Evolutionary conservation across 495 filamentous ascomycete genomes (phyloP), one percentile per base, ranked within the genome.

Genomic region (Schizothecium vesticola): DNA sequence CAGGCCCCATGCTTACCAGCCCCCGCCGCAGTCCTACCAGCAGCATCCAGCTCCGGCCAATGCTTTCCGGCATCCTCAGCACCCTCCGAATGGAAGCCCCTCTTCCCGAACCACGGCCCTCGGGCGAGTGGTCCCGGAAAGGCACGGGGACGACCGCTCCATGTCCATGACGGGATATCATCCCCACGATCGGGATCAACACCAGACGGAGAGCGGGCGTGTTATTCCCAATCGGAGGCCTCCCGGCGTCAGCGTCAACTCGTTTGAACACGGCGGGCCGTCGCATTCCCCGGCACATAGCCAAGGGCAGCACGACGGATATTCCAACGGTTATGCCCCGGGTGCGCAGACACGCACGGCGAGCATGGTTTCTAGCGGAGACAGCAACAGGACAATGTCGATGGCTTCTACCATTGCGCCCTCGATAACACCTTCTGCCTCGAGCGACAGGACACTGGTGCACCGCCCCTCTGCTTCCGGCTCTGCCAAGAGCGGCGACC

Each of bases 121-220:
- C 76, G 96, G 96, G 19, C 86, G 96, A 63, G 79, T 92, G 26
- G 92, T 99, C 1, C 96, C 96, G 8, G 94, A 97, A 71, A 87
- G 93, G 61, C 90, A 95, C 74, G 57, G 69, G 61, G 89, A 98
- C 74, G 94, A 97, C 74, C 86, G 96, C 61, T 88, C 95, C 61
- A 98, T 98, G 95, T 96, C 94, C 28, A 89, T 99, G 88, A 93
- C 89, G 19, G 90, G 90, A 3, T 97, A 97, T 75, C 84, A 89
- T 24, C 77, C 81, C 19, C 80, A 88, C 68, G 91, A 94, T 68
- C 85, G 87, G 60, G 92, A 98, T 66, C 83, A 90, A 66, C 84
- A 89, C 65, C 95, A 97, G 73, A 97, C 93, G 23, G 92, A 91
- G 86, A 97, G 91, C 71, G 96, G 96, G 63, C 86, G 96, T 66